Conservation (phyloP, 305 asterid genomes). For the Fraxinus paxiana region DNA sequence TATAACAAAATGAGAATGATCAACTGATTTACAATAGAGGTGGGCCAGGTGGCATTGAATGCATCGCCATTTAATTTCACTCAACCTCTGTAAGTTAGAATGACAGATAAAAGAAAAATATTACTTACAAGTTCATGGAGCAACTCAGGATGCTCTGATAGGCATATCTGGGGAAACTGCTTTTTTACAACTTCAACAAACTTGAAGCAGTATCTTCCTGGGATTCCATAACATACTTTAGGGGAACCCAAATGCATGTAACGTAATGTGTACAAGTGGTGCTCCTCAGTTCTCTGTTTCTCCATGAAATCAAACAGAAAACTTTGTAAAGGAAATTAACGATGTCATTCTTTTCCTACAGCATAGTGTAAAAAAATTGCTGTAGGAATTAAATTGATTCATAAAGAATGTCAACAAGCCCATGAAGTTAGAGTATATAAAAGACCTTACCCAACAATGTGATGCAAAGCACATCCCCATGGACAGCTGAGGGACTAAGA, state of each 20-base stretch:
- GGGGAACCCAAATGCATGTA: constrained; percentile 73
- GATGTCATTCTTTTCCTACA: background rate
- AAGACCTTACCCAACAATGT: constrained; percentile 65
- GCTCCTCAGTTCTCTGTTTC: constrained; percentile 67
- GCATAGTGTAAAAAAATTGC: background rate
- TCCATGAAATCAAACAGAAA: constrained; percentile 32
- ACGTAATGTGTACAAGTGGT: constrained; percentile 66
- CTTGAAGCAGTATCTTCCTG: constrained; percentile 56
- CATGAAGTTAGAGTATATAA: background rate
- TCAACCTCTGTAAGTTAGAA: constrained; percentile 4
- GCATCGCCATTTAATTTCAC: background rate
- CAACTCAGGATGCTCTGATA: constrained; percentile 49
- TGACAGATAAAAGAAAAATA: constrained; percentile 15
- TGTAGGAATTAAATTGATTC: background rate
- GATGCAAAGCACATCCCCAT: constrained; percentile 89
- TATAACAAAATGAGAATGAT: background rate
- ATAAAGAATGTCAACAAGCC: background rate
- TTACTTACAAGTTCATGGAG: constrained; percentile 61
- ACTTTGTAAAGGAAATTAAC: constrained; percentile 7
- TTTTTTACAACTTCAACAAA: constrained; percentile 57
- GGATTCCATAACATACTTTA: constrained; percentile 68
- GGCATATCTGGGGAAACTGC: constrained; percentile 39
- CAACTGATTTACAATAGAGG: background rate
- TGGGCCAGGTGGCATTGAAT: background rate
- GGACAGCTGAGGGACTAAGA: constrained; percentile 47